Conservation (phyloP, 768 basidiomycete species). For the Macrolepiota albuminosa region DNA sequence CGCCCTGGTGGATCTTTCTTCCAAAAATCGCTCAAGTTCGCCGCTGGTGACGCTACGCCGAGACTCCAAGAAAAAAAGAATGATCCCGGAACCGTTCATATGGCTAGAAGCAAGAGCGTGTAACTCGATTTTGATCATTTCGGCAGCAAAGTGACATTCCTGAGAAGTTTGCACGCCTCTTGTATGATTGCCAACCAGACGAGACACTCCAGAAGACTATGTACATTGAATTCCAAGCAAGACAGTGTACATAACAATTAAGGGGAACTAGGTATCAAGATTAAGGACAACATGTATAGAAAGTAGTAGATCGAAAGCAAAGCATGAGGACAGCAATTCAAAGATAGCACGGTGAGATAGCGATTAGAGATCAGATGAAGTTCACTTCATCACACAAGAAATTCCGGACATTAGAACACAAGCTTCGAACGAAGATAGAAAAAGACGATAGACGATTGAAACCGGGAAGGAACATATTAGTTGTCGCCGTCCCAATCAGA, state of each 20-base stretch:
- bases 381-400: neutral
- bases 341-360: neutral
- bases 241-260: neutral
- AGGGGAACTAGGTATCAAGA: neutral
- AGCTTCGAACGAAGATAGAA: neutral
- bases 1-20: neutral
- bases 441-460: neutral
- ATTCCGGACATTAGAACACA: neutral
- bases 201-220: neutral
- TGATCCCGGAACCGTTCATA: neutral
- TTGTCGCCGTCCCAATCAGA: neutral
- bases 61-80: neutral
- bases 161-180: neutral
- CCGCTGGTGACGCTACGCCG: neutral
- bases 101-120: slow-evolving; percentile 1
- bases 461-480: neutral
- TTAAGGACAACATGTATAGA: neutral
- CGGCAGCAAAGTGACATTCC: neutral
- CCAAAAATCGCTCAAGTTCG: neutral
- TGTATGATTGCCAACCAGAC: no score
- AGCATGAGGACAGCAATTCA: neutral
- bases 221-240: neutral
- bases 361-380: neutral
- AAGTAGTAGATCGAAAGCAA: neutral
- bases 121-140: neutral